phyloP scores from a whole-genome alignment of 306 rosid genomes.

The Herpetospermum pedunculosum region DNA sequence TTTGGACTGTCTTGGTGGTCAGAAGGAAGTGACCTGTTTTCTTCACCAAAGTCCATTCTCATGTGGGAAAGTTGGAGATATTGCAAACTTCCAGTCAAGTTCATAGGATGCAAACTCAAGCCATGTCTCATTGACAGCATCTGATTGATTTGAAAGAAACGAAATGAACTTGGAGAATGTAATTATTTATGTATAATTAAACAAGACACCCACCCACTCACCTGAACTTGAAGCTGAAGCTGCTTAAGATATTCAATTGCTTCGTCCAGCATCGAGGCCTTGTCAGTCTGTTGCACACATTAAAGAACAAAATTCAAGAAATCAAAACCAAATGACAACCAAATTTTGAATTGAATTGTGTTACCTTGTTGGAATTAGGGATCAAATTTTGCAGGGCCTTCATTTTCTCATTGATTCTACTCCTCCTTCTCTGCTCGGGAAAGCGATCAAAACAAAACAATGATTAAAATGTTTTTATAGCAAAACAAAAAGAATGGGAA shows the following conservation, averaged over 20 bases:
- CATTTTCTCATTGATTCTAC: conserved; percentile 94
- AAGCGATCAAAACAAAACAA: neutral
- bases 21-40: conserved; percentile 35
- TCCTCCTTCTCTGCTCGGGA: conserved; percentile 74
- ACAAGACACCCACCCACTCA: conserved; percentile 12
- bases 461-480: neutral
- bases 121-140: conserved; percentile 88
- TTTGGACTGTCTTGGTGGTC: conserved; percentile 46
- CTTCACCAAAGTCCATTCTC: conserved; percentile 43
- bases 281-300: conserved; percentile 56
- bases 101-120: conserved; percentile 65
- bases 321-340: neutral
- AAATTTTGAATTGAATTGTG: neutral
- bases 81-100: conserved; percentile 47
- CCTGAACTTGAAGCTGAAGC: conserved; percentile 99
- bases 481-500: neutral
- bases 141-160: conserved; percentile 23
- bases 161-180: neutral
- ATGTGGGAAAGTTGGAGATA: conserved; percentile 37
- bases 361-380: conserved; percentile 91
- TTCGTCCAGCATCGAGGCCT: conserved; percentile 98
- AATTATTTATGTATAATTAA: neutral
- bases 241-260: conserved; percentile 96
- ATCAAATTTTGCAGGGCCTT: conserved; percentile 86
- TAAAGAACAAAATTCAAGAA: conserved; percentile 10